Evolutionary conservation across 2,329 filamentous ascomycete genomes (phyloP), one percentile per base, ranked within the genome.

Genomic region (Calonectria multiphialidica): DNA sequence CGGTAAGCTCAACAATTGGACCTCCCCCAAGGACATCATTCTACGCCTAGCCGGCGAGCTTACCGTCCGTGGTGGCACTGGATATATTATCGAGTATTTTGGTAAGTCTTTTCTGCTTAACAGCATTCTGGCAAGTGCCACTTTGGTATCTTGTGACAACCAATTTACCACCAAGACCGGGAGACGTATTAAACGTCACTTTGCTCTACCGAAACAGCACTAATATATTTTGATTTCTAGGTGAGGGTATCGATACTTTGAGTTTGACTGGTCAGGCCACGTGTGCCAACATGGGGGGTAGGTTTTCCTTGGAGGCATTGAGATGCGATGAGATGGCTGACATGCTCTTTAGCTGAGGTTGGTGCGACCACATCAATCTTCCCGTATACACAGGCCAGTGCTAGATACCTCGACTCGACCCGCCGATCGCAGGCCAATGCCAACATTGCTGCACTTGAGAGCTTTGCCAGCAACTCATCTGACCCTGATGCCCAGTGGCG

Each of bases 301-400:
- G 68, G 25, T 66, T 70, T 47, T 25, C 7, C 16, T 21, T 21
- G 3, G 10, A 13, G 10, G 13, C 2, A n/a, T 3, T 9, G 21
- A 18, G 25, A 23, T 25, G 16, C 16, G 13, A n/a, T 18, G 5
- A n/a, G 2, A 40, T 7, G 18, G 18, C 53, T 61, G 45, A 59
- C 18, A 7, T 21, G 37, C 37, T 33, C 35, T 28, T 72, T 82
- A 74, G 90, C 90, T 74, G 97, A 98, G 88, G 95, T 97, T 72
- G 97, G 95, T 78, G 97, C 95, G n/a, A 98, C 95, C 30, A 98
- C 95, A 13, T 98, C 94, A 70, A 91, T 97, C 79, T 98, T 99
- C 90, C 97, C 97, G 53, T 98, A 96, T 86, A 97, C 94, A 12
- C 88, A 91, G 10, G 93, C 93, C 65, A 96, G 97, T 81, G 89